Base-by-base conservation (phyloP, 2,329 filamentous ascomycete genomes). In the Penicillium sp. region DNA sequence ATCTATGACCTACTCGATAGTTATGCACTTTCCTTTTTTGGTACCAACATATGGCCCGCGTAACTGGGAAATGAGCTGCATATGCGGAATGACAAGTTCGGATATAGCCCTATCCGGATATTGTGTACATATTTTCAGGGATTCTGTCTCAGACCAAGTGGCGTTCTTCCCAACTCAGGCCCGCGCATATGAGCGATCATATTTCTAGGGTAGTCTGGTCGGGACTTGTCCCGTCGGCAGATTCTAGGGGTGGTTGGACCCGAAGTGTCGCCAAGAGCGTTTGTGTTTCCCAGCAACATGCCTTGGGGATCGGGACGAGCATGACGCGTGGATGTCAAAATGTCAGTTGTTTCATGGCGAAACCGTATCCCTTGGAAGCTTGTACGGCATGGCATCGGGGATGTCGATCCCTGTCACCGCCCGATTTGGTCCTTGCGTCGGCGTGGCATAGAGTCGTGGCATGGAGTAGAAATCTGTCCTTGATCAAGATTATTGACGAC, bases 101-200 rank as follows among this genome's bases (percentile, higher is more conserved):
- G 32, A n/a, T 23, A 22, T 26, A 39, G 37, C 18, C 18, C 18
- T 33, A 4, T 17, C 30, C 28, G 25, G 28, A 33, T 35, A 20
- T 17, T 33, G 20, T 42, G 32, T 41, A 47, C 42, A 50, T 48
- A 46, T 41, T 39, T 50, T 41, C n/a, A 11, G 28, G 41, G 40
- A 45, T 47, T 40, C 30, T 35, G 45, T 45, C 38, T 44, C 37
- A 33, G 29, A 40, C 36, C 10, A 12, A 29, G 23, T 38, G 30
- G 39, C 36, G 40, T 29, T 28, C 32, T 26, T 27, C 35, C 30
- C 37, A n/a, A n/a, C n/a, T n/a, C n/a, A n/a, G n/a, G n/a, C 32
- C 28, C 39, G 48, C 45, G 42, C 44, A 52, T 51, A 51, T 52
- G 50, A 52, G 42, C 23, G 34, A 48, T 51, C 50, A 50, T 39